Conservation (phyloP, 495 filamentous ascomycete species). For the Penicillium riverlandense region DNA sequence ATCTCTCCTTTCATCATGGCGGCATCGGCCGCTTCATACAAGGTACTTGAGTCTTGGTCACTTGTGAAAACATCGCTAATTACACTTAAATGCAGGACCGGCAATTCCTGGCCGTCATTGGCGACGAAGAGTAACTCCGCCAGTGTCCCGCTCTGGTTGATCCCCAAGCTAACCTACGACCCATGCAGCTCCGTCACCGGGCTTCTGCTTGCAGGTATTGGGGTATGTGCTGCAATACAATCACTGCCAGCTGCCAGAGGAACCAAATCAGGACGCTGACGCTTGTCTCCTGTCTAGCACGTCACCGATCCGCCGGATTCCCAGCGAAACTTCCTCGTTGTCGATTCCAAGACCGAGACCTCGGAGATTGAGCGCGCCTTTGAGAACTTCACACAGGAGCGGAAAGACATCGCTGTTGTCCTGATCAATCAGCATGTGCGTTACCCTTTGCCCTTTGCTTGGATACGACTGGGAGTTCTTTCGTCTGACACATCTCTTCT, state of each 20-base stretch:
- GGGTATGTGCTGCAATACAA: slow-evolving; percentile 50
- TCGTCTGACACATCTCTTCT: neutral
- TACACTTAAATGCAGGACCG: slow-evolving; percentile 54
- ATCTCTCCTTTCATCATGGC: slow-evolving; percentile 23
- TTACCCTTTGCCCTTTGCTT: slow-evolving; percentile 2
- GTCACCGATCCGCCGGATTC: slow-evolving; percentile 73
- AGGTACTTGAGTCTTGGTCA: slow-evolving; percentile 22
- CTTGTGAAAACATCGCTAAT: slow-evolving; percentile 15
- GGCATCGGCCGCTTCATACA: slow-evolving; percentile 28
- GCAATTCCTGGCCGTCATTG: slow-evolving; percentile 95
- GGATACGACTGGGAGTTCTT: too few species aligned
- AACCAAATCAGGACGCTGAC: neutral
- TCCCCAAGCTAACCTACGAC: slow-evolving; percentile 12
- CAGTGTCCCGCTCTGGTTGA: too few species aligned
- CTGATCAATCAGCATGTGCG: slow-evolving; percentile 97
- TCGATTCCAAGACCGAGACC: slow-evolving; percentile 86
- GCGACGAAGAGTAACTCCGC: slow-evolving; percentile 71
- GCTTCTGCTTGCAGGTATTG: slow-evolving; percentile 87
- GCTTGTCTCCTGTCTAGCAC: slow-evolving; percentile 41
- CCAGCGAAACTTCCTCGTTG: slow-evolving; percentile 95
- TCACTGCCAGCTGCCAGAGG: neutral
- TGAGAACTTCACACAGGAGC: slow-evolving; percentile 73
- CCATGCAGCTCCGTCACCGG: slow-evolving; percentile 85
- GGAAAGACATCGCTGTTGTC: slow-evolving; percentile 94
- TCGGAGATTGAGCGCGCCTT: slow-evolving; percentile 87